Evolutionary conservation across 345 rosid genomes (phyloP).

Genomic region (Psidium friedrichsthalianum): DNA sequence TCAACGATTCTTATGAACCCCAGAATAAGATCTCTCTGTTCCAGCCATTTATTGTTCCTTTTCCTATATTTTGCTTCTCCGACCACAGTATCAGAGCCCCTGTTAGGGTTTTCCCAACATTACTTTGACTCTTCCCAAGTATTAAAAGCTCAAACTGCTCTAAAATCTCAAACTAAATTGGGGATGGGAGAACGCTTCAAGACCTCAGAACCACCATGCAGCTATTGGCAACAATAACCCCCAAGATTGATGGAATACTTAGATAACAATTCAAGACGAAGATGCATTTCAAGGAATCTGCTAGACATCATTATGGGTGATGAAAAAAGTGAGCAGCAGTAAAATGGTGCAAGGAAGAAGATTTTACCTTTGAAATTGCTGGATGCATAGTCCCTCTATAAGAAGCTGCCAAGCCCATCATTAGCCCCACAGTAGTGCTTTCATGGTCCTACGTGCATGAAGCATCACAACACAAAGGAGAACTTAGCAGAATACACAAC

Average conservation of each 20-base stretch:
- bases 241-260: background rate
- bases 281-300: background rate
- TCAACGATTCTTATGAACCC: background rate
- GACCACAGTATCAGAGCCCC: background rate
- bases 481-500: background rate
- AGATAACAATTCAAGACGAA: background rate
- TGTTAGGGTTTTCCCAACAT: background rate
- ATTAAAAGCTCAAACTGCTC: background rate
- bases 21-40: background rate
- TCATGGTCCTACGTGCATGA: conserved; percentile 62
- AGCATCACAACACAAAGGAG: conserved; percentile 1
- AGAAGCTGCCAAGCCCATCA: conserved; percentile 97
- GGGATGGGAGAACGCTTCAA: background rate
- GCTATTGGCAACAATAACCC: background rate
- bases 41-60: background rate
- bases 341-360: background rate
- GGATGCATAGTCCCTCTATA: conserved; percentile 94
- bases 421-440: conserved; percentile 79
- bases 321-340: background rate
- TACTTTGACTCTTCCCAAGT: background rate
- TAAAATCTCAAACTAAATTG: background rate
- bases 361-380: conserved; percentile 67
- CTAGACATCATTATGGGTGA: background rate
- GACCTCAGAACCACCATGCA: background rate
- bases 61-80: background rate